Evolutionary conservation across 352 stramenopile genomes (phyloP).

Genomic region (Phytopythium mirpurense): DNA sequence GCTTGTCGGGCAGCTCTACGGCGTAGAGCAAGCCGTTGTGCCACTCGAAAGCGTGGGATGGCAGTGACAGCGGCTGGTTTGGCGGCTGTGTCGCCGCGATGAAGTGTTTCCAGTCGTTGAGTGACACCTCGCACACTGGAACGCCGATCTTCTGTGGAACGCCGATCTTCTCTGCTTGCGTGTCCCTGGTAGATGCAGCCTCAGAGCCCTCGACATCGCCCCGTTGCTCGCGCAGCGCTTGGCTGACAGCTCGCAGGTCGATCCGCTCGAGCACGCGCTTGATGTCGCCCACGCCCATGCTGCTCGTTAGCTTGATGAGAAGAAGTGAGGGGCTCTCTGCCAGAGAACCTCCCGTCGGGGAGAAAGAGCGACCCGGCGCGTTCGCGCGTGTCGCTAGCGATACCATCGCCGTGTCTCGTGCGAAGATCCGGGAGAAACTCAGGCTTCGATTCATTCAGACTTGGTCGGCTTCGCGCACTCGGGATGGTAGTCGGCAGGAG

Average conservation of each 20-base stretch:
- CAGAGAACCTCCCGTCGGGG: no score
- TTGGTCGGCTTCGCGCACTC: neutral
- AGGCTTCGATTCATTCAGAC: no score
- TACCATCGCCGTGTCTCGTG: no score
- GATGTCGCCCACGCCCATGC: slow-evolving; percentile 1
- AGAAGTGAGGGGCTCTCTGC: no score
- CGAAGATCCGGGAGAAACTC: no score
- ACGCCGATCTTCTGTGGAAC: neutral
- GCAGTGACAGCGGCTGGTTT: neutral
- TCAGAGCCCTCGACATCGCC: neutral
- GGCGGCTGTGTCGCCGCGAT: neutral
- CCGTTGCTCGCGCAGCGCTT: neutral
- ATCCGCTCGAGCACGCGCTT: neutral
- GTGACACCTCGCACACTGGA: slow-evolving; percentile 1
- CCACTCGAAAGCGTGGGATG: neutral
- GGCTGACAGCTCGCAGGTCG: neutral
- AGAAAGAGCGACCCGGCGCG: neutral
- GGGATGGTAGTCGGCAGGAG: neutral
- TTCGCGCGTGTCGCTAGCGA: neutral
- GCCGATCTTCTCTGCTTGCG: no score
- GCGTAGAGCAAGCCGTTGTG: neutral
- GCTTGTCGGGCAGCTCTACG: neutral
- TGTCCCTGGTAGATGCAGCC: no score
- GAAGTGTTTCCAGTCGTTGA: slow-evolving; percentile 2
- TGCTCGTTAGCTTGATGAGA: no score